These are phyloP conservation scores for Acanthamoeba culbertsoni DNA, from an alignment of 208 protist genomes.

Conservation along the genomic window DNA sequence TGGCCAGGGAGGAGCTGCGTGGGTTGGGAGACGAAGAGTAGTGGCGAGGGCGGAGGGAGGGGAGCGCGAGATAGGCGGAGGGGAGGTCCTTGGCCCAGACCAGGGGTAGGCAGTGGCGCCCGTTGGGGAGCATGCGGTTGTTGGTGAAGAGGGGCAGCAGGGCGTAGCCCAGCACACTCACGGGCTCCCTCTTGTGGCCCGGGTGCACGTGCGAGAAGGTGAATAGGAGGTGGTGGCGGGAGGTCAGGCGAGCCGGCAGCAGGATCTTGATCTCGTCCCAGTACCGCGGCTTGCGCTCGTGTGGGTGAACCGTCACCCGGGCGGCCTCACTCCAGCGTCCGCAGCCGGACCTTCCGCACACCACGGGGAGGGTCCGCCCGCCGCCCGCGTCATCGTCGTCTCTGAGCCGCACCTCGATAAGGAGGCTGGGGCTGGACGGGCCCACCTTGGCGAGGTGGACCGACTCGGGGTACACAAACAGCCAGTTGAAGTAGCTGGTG, in stretches of 20 bases:
- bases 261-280: slow-evolving; percentile 72
- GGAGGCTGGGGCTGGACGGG: background rate
- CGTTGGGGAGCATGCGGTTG: background rate
- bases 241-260: slow-evolving; percentile 54
- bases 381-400: slow-evolving; percentile 4
- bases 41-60: background rate
- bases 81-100: background rate
- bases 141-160: slow-evolving; percentile 10
- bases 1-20: background rate
- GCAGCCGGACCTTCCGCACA: background rate
- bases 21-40: no score
- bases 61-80: background rate
- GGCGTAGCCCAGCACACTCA: background rate
- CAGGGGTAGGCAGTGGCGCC: background rate
- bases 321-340: background rate
- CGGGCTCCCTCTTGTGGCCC: background rate
- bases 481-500: background rate
- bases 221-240: slow-evolving; percentile 70
- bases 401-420: background rate
- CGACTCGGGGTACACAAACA: slow-evolving; percentile 3
- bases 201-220: slow-evolving; percentile 73
- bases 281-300: background rate
- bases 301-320: background rate
- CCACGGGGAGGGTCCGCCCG: background rate
- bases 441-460: background rate